Base-by-base conservation (phyloP, 164 flowering plant species). In the Liriodendron chinense region DNA sequence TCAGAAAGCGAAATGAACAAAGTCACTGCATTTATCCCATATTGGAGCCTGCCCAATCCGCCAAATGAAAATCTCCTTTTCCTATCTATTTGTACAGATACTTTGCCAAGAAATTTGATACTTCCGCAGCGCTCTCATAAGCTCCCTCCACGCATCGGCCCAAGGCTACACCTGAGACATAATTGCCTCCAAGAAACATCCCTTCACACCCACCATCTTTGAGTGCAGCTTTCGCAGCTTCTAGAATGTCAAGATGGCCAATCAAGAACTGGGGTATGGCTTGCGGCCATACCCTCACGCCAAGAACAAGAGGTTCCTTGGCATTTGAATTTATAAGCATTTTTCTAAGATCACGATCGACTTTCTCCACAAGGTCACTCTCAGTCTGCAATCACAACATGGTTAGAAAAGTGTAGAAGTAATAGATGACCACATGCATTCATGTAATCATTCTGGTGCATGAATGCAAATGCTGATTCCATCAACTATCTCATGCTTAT, bases 141-240 rank as follows among this genome's bases (percentile, higher is more conserved):
- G 97, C 99, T 50, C 92, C 89, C 84, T 96, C 99, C 69, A 96
- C 95, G 71, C 99, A 96, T 65, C 95, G 85, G 21, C 99, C 99
- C 82, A 96, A 90, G 75, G 99, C 99, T 12, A 96, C 99, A 63
- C 98, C 99, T n/a, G 95, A 81, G 0, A 94, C 98, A 73, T 90
- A 94, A 79, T 92, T 96, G 70, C 98, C 99, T 47, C 94, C 96
- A 57, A 96, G 92, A 83, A 89, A 90, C 65, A 96, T 73, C 26
- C 99, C 99, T 47, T 85, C 76, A 13, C 85, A 81, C 20, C 94
- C 94, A 47, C 78, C 81, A 50, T 82, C 80, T 62, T 65, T 77
- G 12, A 96, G 85, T 68, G 89, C 90, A 72, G 78, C 57, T 82
- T 87, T 89, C 56, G 96, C 93, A 69, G 88, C 74, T 64, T 91